Conservation (phyloP, 108 stramenopile genomes). For the Skeletonema costatum region DNA sequence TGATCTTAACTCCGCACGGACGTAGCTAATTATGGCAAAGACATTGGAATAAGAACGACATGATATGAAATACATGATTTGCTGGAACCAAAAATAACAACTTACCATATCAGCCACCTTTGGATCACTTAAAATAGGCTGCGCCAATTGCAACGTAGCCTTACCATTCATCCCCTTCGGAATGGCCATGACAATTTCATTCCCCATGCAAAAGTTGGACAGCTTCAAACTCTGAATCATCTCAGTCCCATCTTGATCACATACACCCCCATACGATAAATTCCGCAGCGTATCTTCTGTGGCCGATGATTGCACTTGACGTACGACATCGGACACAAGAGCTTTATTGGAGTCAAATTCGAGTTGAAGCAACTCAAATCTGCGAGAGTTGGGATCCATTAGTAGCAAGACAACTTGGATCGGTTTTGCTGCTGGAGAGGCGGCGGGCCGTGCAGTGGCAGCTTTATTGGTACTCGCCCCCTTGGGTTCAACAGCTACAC, state of each 20-base stretch:
- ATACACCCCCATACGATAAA: slow-evolving; percentile 55
- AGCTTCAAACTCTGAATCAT: slow-evolving; percentile 45
- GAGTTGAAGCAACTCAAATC: slow-evolving; percentile 85
- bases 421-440: slow-evolving; percentile 7
- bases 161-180: slow-evolving; percentile 57
- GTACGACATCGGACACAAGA: slow-evolving; percentile 63
- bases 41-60: not conserved
- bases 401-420: slow-evolving; percentile 78
- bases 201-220: slow-evolving; percentile 50
- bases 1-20: slow-evolving; percentile 19
- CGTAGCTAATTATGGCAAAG: slow-evolving; percentile 7
- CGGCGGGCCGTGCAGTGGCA: not conserved
- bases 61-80: not conserved
- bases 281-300: slow-evolving; percentile 64
- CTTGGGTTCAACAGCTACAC: slow-evolving; percentile 7
- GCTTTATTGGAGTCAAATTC: slow-evolving; percentile 83
- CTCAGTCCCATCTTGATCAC: slow-evolving; percentile 48
- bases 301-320: slow-evolving; percentile 65
- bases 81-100: slow-evolving; percentile 18
- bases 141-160: slow-evolving; percentile 59
- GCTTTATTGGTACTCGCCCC: not conserved
- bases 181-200: slow-evolving; percentile 72
- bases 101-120: slow-evolving; percentile 80
- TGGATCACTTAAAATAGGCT: slow-evolving; percentile 70
- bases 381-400: slow-evolving; percentile 76